phyloP scores from a whole-genome alignment of 306 rosid species.

The Cucurbita moschata region DNA sequence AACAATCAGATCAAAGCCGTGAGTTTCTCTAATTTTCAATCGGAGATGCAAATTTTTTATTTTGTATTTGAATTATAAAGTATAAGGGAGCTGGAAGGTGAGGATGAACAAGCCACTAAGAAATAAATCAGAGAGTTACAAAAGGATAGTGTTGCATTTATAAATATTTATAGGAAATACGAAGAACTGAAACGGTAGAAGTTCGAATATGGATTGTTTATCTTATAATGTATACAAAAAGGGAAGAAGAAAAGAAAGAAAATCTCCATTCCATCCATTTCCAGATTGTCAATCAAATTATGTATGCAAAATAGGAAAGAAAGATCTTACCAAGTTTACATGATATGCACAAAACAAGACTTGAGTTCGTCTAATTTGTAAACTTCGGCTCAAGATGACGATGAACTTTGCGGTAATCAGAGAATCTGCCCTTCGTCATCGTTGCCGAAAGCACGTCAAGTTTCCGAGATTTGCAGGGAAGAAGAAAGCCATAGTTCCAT shows the following conservation, averaged over 20 bases:
- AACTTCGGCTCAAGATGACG: not conserved
- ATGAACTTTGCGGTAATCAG: not conserved
- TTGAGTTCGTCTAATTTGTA: not conserved
- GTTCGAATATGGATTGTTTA: not conserved
- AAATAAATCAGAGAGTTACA: not conserved
- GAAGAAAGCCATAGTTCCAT: conserved; percentile 59
- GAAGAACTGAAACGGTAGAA: not conserved
- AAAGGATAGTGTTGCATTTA: not conserved
- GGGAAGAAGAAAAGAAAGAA: not conserved
- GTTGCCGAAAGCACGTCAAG: not conserved
- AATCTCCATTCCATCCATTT: not conserved
- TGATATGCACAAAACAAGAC: not conserved
- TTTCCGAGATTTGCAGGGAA: conserved; percentile 41
- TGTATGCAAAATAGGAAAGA: not conserved
- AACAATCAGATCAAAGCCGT: conserved; percentile 61
- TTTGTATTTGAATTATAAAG: not conserved
- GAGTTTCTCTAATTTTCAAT: conserved; percentile 8
- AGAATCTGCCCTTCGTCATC: not conserved
- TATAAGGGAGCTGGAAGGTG: not conserved
- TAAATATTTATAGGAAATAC: not conserved
- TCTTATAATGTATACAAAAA: not conserved
- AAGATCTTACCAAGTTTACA: not conserved
- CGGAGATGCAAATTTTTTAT: conserved; percentile 16
- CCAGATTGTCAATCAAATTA: not conserved
- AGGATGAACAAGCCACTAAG: not conserved